A percentile compares a stretch with the other conserved stretches of the same genome.
These are phyloP conservation scores for Termitomyces sp. DNA, from an alignment of 768 basidiomycete genomes.

Conservation along the genomic window DNA sequence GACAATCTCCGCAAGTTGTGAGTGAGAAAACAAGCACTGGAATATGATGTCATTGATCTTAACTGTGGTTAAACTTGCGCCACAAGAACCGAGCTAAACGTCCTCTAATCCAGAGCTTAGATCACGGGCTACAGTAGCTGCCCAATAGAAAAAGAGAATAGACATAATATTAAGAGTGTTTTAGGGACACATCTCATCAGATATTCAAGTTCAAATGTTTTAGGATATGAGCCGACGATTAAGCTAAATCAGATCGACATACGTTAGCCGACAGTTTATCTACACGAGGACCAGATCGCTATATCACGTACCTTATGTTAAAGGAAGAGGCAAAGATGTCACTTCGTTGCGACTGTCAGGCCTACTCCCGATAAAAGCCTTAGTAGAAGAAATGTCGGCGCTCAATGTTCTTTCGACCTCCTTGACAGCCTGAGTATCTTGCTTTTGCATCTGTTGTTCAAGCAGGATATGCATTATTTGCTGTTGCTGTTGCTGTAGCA, in stretches of 20 bases:
- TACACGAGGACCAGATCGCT: not conserved
- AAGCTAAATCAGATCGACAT: not conserved
- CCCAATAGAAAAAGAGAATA: too few relatives aligned
- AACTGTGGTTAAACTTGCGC: not conserved
- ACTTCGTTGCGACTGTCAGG: not conserved
- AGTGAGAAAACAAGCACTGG: too few relatives aligned
- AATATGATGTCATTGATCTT: not conserved
- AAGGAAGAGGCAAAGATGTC: not conserved
- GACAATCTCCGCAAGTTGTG: not conserved
- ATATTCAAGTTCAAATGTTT: too few relatives aligned
- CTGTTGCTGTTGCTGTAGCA: not conserved
- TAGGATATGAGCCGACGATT: too few relatives aligned
- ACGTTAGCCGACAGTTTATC: too few relatives aligned
- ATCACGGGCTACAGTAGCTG: too few relatives aligned
- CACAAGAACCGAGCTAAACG: not conserved
- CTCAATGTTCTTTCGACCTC: not conserved
- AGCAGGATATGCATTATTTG: not conserved
- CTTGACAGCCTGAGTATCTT: not conserved
- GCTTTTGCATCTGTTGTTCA: not conserved
- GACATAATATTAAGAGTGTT: too few relatives aligned
- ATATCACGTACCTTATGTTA: not conserved
- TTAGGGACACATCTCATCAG: too few relatives aligned
- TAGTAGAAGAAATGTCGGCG: not conserved
- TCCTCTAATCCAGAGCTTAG: not conserved
- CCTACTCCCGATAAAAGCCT: not conserved